Conservation (phyloP, 768 basidiomycete species). For the Rhodotorula sphaerocarpa region DNA sequence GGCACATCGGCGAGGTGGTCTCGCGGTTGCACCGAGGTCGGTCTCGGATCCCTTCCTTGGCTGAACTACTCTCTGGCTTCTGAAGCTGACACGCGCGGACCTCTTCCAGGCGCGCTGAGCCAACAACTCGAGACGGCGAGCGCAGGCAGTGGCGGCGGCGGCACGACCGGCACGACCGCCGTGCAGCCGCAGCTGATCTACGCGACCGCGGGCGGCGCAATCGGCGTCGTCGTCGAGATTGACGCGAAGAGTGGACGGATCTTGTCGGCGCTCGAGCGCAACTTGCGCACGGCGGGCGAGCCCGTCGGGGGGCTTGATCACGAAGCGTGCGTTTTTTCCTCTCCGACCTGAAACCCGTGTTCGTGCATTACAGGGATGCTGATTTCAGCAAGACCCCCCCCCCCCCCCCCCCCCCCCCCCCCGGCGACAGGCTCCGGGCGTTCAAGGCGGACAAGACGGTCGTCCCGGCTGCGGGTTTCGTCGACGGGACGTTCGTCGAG, state of each 20-base stretch:
- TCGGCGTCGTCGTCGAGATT: slow-evolving; percentile 64
- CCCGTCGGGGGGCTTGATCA: slow-evolving; percentile 57
- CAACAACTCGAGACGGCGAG: slow-evolving; percentile 42
- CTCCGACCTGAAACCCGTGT: too few relatives aligned
- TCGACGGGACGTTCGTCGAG: slow-evolving; percentile 82
- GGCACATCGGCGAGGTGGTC: slow-evolving; percentile 66
- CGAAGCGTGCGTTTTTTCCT: slow-evolving; percentile 55
- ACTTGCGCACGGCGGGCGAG: slow-evolving; percentile 54
- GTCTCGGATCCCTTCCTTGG: too few relatives aligned
- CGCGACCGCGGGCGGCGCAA: slow-evolving; percentile 68
- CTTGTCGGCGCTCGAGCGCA: slow-evolving; percentile 65
- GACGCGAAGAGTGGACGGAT: slow-evolving; percentile 51
- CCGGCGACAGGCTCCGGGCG: slow-evolving; percentile 55
- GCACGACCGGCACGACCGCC: slow-evolving; percentile 36
- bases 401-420: neutral
- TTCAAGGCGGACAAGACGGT: slow-evolving; percentile 49
- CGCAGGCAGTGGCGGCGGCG: slow-evolving; percentile 25
- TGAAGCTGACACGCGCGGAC: neutral
- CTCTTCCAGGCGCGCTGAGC: slow-evolving; percentile 52
- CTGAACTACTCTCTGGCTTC: too few relatives aligned
- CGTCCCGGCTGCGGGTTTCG: slow-evolving; percentile 59
- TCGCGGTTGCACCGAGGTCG: slow-evolving; percentile 53
- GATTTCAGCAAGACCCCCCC: too few relatives aligned
- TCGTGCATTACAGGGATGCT: neutral
- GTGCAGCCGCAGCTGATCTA: slow-evolving; percentile 60